Evolutionary conservation across 2,329 filamentous ascomycete species (phyloP).

Genomic region (Exophiala calicioides): DNA sequence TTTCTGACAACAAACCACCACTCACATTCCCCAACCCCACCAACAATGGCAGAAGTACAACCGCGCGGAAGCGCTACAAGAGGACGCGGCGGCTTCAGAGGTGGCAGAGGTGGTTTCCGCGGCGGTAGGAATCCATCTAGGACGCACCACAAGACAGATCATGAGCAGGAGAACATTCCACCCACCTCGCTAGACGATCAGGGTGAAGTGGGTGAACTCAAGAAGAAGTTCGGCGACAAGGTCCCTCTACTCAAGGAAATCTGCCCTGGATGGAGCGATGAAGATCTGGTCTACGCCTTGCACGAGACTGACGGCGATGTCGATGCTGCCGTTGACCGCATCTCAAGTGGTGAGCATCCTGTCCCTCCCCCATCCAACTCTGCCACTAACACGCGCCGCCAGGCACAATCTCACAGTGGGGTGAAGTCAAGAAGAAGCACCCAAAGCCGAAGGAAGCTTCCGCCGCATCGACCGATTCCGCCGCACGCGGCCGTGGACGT

Average conservation of each 20-base stretch:
- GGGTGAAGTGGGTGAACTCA: conserved; percentile 86
- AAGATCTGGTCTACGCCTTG: conserved; percentile 88
- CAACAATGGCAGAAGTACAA: conserved; percentile 90
- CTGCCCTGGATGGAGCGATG: conserved; percentile 93
- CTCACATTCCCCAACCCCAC: conserved; percentile 36
- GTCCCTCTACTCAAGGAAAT: conserved; percentile 84
- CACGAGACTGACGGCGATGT: conserved; percentile 66
- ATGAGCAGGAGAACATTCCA: conserved; percentile 64
- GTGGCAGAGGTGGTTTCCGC: conserved; percentile 74
- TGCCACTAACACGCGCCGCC: conserved; percentile 8
- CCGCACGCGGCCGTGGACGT: conserved; percentile 47
- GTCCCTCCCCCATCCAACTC: neutral
- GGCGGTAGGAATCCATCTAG: conserved; percentile 62
- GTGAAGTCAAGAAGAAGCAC: conserved; percentile 56
- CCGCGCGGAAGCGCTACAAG: conserved; percentile 72
- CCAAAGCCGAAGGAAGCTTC: conserved; percentile 49
- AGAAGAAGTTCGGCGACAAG: conserved; percentile 82
- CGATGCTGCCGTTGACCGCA: conserved; percentile 52
- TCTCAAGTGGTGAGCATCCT: conserved; percentile 48
- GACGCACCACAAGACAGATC: conserved; percentile 68
- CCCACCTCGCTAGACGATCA: conserved; percentile 71
- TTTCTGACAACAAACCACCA: conserved; percentile 9
- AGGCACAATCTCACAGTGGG: conserved; percentile 56
- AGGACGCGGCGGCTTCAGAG: conserved; percentile 30
- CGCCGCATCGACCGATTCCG: conserved; percentile 38